A percentile compares a stretch with the other conserved stretches of the same genome.
Conservation (phyloP, 1,284 basidiomycete genomes). For the Vanrija pseudolonga region DNA sequence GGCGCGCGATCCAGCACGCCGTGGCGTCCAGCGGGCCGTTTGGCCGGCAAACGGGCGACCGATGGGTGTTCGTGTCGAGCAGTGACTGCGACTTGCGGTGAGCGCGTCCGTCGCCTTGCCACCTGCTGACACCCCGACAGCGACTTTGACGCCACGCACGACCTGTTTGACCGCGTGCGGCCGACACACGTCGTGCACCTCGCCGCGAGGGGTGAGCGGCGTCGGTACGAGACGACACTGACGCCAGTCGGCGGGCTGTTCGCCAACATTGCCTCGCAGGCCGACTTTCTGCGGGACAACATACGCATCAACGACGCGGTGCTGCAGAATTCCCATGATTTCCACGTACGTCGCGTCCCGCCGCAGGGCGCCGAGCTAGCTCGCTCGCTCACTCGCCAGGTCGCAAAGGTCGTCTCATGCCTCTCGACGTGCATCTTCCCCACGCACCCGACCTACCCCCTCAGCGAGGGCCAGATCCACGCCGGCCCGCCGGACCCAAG, state of each 20-base stretch:
- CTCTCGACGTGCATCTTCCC: conserved; percentile 52
- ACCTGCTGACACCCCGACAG: conserved; percentile 51
- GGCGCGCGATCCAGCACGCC: no score
- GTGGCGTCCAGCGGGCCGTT: conserved; percentile 57
- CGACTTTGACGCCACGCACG: conserved; percentile 57
- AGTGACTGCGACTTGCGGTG: conserved; percentile 36
- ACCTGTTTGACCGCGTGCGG: conserved; percentile 75
- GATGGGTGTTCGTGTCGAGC: conserved; percentile 81
- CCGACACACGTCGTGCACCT: conserved; percentile 90
- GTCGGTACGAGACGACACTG: background rate
- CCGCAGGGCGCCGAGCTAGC: no score
- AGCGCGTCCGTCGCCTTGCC: conserved; percentile 4
- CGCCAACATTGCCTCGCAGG: conserved; percentile 87
- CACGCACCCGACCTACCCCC: conserved; percentile 63
- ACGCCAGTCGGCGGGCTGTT: conserved; percentile 78
- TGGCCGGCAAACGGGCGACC: conserved; percentile 68
- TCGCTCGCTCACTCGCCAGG: conserved; percentile 22
- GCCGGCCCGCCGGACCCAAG: conserved; percentile 70
- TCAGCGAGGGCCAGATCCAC: conserved; percentile 86
- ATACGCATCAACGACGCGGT: conserved; percentile 87
- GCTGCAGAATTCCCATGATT: conserved; percentile 65
- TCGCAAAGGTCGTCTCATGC: conserved; percentile 52
- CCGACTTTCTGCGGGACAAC: conserved; percentile 84
- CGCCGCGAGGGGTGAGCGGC: conserved; percentile 67
- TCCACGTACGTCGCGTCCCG: conserved; percentile 41